Evolutionary conservation across 1,284 basidiomycete species (phyloP).

Genomic region (Trametes hirsuta): DNA sequence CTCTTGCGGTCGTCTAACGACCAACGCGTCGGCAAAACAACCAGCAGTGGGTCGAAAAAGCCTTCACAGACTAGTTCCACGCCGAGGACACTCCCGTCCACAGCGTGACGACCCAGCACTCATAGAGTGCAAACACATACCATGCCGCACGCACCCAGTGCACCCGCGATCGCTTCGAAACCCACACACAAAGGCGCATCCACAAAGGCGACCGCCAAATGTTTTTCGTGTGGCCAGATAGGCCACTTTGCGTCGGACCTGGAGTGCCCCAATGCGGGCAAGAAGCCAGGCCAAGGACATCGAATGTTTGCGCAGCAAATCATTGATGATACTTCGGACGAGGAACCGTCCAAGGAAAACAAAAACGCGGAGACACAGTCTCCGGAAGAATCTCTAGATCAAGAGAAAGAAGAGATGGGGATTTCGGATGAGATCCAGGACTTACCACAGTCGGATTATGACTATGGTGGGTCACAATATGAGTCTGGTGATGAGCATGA

Average conservation of each 20-base stretch:
- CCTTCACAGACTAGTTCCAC: too few relatives aligned
- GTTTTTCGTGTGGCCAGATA: neutral
- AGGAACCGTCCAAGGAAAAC: neutral
- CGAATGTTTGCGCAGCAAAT: conserved; percentile 2
- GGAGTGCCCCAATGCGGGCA: neutral
- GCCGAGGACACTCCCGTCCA: too few relatives aligned
- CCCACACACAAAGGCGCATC: neutral
- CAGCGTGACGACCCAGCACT: too few relatives aligned
- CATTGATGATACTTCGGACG: neutral
- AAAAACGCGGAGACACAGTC: neutral
- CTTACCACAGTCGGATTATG: neutral
- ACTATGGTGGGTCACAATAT: neutral
- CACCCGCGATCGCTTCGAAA: too few relatives aligned
- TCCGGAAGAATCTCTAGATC: neutral
- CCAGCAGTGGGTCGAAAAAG: too few relatives aligned
- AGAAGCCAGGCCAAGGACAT: neutral
- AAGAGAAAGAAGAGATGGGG: neutral
- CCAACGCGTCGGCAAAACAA: too few relatives aligned
- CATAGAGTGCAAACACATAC: too few relatives aligned
- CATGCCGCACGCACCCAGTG: too few relatives aligned
- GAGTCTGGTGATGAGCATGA: neutral
- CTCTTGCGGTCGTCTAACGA: too few relatives aligned
- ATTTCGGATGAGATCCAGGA: neutral
- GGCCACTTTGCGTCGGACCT: conserved; percentile 3
- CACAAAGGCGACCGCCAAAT: neutral